A percentile compares a stretch with the other conserved stretches of the same genome.
phyloP scores from a whole-genome alignment of 352 stramenopile genomes.

The Phytophthora fragariae region DNA sequence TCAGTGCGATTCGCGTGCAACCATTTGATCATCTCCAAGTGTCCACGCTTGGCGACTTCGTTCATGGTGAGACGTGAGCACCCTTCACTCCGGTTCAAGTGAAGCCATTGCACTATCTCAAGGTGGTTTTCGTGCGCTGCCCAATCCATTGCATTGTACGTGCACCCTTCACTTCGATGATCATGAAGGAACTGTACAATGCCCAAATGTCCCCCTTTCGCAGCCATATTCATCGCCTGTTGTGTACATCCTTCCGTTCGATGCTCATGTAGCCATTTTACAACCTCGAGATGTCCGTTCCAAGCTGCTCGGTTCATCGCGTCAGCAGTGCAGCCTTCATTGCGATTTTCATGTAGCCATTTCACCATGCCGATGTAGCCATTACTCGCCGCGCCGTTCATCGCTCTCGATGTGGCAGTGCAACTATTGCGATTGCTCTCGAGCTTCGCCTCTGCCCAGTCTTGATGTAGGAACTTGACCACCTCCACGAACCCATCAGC shows the following conservation, averaged over 20 bases:
- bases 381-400: constrained; percentile 36
- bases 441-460: constrained; percentile 21
- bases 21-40: constrained; percentile 40
- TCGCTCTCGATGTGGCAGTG: constrained; percentile 28
- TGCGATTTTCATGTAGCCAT: constrained; percentile 39
- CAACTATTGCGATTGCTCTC: constrained; percentile 29
- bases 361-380: constrained; percentile 39
- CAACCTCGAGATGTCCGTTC: constrained; percentile 37
- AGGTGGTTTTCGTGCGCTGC: constrained; percentile 35
- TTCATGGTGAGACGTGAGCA: constrained; percentile 46
- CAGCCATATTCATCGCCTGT: constrained; percentile 45
- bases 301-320: constrained; percentile 44
- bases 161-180: constrained; percentile 38
- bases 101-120: constrained; percentile 40
- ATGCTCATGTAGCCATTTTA: constrained; percentile 38
- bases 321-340: constrained; percentile 38
- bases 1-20: constrained; percentile 37
- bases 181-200: constrained; percentile 43
- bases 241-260: constrained; percentile 38
- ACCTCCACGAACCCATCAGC: constrained; percentile 30
- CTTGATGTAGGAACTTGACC: constrained; percentile 36
- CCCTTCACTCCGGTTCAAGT: constrained; percentile 38
- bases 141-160: constrained; percentile 47
- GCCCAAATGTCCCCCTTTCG: constrained; percentile 37
- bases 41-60: constrained; percentile 37